Evolutionary conservation across 2,329 filamentous ascomycete genomes (phyloP), one percentile per base, ranked within the genome.

Genomic region (Exophiala sideris): DNA sequence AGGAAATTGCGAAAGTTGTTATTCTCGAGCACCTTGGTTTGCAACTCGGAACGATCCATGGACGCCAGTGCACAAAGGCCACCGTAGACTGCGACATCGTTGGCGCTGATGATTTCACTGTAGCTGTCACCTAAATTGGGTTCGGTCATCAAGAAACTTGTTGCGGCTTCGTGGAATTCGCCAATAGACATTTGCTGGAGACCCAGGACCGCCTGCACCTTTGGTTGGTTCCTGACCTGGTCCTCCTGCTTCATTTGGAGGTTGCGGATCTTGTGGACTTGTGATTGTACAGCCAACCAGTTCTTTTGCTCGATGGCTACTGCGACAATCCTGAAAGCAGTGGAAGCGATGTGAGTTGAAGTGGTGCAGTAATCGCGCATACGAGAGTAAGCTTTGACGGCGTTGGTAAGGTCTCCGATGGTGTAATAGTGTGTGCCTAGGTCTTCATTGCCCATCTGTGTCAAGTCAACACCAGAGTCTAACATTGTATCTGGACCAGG

Each of bases 351-450:
- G 63, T 99, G 92, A 60, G 87, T 87, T 2, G 85, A 80, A 0
- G 88, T 89, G 52, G 86, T 94, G 62, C 91, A 90, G 67, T 92
- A 92, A 53, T 95, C 89, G 59, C 94, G 84, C 91, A 97, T 96
- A 61, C 87, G 86, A 59, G 80, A 77, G 68, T 89, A 97, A 1
- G 89, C 82, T 61, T 95, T 91, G 45, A 82, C 81, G 0, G 94
- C 89, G 10, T 80, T 80, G 34, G 74, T 70, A 7, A 92, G 80
- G 52, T 91, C 86, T 50, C 94, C 92, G 12, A 84, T 89, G 35
- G 78, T 79, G 70, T 95, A 89, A 59, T 87, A 86, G 71, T 96
- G 91, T 57, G 83, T 84, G 39, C 90, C 94, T 4, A 97, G 77
- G 64, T 97, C 94, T 70, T 96, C 91, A 65, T 96, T 88, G 41